phyloP scores from a whole-genome alignment of 805 yeast species.

The Kuraishia cidri region DNA sequence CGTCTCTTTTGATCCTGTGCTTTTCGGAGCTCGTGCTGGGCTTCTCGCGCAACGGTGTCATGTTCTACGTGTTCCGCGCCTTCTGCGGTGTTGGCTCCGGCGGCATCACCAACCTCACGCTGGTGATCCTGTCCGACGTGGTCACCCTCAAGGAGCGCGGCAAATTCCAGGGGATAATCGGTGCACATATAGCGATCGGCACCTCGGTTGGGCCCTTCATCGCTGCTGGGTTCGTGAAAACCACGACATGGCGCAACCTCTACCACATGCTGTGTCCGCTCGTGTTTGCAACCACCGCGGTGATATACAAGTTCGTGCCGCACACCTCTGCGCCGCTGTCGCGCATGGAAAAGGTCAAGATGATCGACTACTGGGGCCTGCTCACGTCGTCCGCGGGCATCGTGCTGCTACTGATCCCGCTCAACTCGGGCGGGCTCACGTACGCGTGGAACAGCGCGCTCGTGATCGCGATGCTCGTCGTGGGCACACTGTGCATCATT shows the following conservation, averaged over 20 bases:
- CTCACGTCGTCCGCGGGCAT: slow-evolving; percentile 35
- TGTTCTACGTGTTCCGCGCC: slow-evolving; percentile 42
- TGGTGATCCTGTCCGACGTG: slow-evolving; percentile 46
- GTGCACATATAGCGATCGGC: slow-evolving; percentile 40
- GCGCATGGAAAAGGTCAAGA: slow-evolving; percentile 26
- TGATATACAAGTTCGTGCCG: slow-evolving; percentile 24
- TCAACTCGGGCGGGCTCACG: slow-evolving; percentile 53
- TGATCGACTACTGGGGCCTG: slow-evolving; percentile 47
- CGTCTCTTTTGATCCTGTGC: slow-evolving; percentile 27
- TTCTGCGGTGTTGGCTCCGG: slow-evolving; percentile 51
- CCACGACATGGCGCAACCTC: slow-evolving; percentile 40
- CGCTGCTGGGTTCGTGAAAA: slow-evolving; percentile 38
- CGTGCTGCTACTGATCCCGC: slow-evolving; percentile 42
- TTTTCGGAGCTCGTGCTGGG: slow-evolving; percentile 41
- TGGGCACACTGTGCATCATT: slow-evolving; percentile 32
- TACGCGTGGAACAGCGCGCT: slow-evolving; percentile 44
- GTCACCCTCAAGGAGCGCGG: slow-evolving; percentile 47
- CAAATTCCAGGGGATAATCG: slow-evolving; percentile 47
- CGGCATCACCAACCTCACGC: slow-evolving; percentile 38
- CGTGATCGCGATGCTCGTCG: slow-evolving; percentile 27
- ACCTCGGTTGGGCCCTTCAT: slow-evolving; percentile 48
- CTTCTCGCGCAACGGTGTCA: slow-evolving; percentile 36
- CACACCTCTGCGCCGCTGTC: slow-evolving; percentile 18
- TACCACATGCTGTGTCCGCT: slow-evolving; percentile 39
- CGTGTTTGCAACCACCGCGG: slow-evolving; percentile 20